phyloP scores from a whole-genome alignment of 148 eudicot species.

The Mesembryanthemum crystallinum region DNA sequence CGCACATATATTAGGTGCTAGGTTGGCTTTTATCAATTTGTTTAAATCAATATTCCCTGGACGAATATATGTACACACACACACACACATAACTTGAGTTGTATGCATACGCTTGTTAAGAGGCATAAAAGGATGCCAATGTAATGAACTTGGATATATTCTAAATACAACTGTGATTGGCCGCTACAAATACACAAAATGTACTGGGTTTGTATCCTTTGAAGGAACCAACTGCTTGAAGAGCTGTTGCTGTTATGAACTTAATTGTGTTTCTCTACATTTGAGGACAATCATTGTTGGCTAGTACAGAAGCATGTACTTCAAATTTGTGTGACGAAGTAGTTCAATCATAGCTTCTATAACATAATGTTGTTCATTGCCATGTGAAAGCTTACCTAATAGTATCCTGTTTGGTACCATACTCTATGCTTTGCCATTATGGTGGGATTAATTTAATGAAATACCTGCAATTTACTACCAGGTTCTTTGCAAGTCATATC shows the following conservation, averaged over 20 bases:
- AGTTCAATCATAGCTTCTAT: background rate
- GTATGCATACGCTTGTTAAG: background rate
- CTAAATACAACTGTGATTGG: background rate
- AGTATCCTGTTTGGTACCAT: background rate
- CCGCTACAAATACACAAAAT: background rate
- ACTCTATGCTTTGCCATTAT: background rate
- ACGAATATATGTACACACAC: too few relatives aligned
- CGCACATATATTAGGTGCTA: background rate
- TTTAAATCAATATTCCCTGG: background rate
- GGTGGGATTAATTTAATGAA: background rate
- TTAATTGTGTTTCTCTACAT: too few relatives aligned
- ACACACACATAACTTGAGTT: background rate
- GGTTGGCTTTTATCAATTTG: background rate
- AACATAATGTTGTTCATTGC: background rate
- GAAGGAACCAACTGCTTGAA: background rate
- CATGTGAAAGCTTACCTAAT: background rate
- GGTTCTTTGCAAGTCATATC: conserved; percentile 53
- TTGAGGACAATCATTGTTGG: too few relatives aligned
- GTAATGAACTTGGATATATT: too few relatives aligned
- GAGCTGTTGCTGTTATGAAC: background rate
- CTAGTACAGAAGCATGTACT: background rate
- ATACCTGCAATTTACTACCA: conserved; percentile 14
- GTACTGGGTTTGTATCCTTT: too few relatives aligned
- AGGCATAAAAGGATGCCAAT: background rate
- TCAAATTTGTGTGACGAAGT: background rate